These are phyloP conservation scores for Alopecurus myosuroides DNA, from an alignment of 176 grass and related monocot species.

Conservation along the genomic window DNA sequence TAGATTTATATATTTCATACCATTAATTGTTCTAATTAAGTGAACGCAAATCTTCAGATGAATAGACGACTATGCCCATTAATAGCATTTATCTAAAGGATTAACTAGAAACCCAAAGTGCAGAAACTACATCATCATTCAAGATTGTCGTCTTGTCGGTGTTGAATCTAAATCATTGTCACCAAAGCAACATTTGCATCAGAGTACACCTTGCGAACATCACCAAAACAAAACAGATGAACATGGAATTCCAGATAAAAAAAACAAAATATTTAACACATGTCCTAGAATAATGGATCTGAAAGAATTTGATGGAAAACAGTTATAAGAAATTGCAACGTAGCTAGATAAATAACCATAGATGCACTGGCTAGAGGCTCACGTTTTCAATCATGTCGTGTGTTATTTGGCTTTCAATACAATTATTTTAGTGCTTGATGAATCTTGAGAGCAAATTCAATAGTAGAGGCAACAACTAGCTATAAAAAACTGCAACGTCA, in stretches of 20 bases:
- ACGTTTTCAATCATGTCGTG: neutral
- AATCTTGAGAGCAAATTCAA: constrained; percentile 22
- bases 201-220: neutral
- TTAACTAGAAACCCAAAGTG: neutral
- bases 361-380: neutral
- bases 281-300: neutral
- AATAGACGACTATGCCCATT: no score
- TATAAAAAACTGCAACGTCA: no score
- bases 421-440: constrained; percentile 2
- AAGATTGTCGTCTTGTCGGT: constrained; percentile 39
- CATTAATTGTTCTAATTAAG: no score
- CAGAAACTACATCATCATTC: neutral
- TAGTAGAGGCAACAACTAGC: no score
- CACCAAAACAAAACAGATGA: constrained; percentile 2
- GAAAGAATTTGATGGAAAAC: neutral
- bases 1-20: neutral
- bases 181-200: constrained; percentile 11
- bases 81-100: neutral
- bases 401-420: neutral
- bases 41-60: no score
- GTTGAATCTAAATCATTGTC: no score
- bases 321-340: no score
- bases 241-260: neutral
- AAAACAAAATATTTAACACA: neutral
- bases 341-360: no score